A percentile compares a stretch with the other conserved stretches of the same genome.
Conservation (phyloP, 148 eudicot genomes). For the Camellia japonica region DNA sequence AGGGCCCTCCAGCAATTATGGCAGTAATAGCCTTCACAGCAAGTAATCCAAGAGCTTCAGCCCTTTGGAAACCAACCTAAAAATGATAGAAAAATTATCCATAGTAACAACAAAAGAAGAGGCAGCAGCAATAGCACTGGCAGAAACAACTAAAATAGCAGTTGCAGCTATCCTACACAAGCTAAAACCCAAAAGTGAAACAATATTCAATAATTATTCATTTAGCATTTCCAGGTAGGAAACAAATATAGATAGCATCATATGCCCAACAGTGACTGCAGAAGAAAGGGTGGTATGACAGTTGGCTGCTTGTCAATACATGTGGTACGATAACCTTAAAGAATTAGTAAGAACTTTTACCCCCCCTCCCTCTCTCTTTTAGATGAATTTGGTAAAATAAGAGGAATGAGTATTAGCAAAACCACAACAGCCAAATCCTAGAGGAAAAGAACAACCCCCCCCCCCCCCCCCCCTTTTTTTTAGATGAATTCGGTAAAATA, state of each 20-base stretch:
- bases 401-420: too few species aligned
- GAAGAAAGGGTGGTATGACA: not conserved
- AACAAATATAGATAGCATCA: not conserved
- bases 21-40: constrained; percentile 97
- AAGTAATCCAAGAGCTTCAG: constrained; percentile 96
- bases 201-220: not conserved
- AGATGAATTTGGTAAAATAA: constrained; percentile 40
- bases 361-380: constrained; percentile 66
- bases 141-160: constrained; percentile 7
- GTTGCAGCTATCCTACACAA: not conserved
- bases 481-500: constrained; percentile 62
- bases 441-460: too few species aligned
- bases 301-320: not conserved
- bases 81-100: constrained; percentile 7
- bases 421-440: too few species aligned
- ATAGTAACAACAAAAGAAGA: not conserved
- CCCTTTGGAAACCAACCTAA: constrained; percentile 94
- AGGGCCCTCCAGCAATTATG: constrained; percentile 97
- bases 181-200: too few species aligned
- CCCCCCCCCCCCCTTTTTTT: too few species aligned
- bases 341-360: constrained; percentile 43
- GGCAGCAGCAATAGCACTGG: constrained; percentile 8
- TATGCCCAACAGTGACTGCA: not conserved
- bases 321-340: not conserved
- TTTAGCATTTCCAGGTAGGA: too few species aligned